phyloP scores from a whole-genome alignment of 1,284 basidiomycete species.

The Meira miltonrushii region DNA sequence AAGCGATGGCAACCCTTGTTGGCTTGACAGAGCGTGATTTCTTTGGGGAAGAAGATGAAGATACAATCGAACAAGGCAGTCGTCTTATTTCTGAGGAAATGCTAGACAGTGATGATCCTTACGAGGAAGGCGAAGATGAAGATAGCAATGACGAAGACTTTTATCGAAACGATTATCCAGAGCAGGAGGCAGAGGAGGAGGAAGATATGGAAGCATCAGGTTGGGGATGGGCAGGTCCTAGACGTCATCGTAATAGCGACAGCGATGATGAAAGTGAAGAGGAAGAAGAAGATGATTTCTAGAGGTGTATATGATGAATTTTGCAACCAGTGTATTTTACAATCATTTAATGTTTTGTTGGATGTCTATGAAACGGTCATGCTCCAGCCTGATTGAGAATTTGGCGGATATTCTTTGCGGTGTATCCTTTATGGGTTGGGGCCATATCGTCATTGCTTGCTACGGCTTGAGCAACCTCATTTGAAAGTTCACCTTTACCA shows the following conservation, averaged over 20 bases:
- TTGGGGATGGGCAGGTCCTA: conserved; percentile 6
- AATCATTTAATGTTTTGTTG: too few species aligned
- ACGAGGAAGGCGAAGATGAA: conserved; percentile 43
- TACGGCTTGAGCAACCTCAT: too few species aligned
- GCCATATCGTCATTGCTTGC: too few species aligned
- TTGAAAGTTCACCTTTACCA: too few species aligned
- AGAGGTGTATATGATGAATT: too few species aligned
- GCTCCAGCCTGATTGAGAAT: not conserved
- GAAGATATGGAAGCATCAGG: conserved; percentile 33
- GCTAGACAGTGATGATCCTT: conserved; percentile 14
- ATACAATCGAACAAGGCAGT: not conserved
- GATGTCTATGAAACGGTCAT: not conserved
- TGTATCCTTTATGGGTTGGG: too few species aligned
- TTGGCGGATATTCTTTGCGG: too few species aligned
- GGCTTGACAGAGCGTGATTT: not conserved
- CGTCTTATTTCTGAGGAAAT: not conserved
- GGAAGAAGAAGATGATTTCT: not conserved
- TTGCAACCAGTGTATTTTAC: too few species aligned
- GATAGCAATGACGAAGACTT: conserved; percentile 51
- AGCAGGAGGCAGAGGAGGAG: conserved; percentile 34
- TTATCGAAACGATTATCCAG: conserved; percentile 49
- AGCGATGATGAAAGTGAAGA: not conserved
- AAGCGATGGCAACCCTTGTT: conserved; percentile 9
- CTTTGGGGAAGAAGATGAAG: conserved; percentile 5
- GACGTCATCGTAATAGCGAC: conserved; percentile 11